phyloP scores from a whole-genome alignment of 2,329 filamentous ascomycete genomes.

The Pseudopithomyces maydicus region DNA sequence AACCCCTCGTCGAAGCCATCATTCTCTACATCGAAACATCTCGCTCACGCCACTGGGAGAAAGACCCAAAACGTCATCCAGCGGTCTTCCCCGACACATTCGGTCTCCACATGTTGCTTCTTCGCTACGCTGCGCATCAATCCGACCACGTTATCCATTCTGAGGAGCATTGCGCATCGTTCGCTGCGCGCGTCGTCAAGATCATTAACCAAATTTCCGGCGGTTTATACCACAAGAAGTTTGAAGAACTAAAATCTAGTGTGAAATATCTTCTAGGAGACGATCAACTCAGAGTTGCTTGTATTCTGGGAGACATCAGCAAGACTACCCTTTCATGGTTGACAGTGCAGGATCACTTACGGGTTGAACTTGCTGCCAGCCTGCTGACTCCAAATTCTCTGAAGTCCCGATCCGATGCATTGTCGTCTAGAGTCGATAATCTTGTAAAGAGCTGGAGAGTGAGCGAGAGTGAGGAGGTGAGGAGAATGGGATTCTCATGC shows the following conservation, averaged over 20 bases:
- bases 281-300: slow-evolving; percentile 19
- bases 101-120: slow-evolving; percentile 27
- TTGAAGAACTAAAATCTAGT: slow-evolving; percentile 10
- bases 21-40: slow-evolving; percentile 22
- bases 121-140: slow-evolving; percentile 24
- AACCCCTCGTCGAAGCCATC: slow-evolving; percentile 23
- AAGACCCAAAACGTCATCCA: slow-evolving; percentile 20
- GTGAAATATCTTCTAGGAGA: slow-evolving; percentile 10
- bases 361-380: slow-evolving; percentile 28
- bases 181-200: slow-evolving; percentile 20
- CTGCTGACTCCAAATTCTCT: slow-evolving; percentile 15
- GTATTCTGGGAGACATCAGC: slow-evolving; percentile 27
- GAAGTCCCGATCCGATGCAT: background rate
- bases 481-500: slow-evolving; percentile 17
- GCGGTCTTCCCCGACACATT: slow-evolving; percentile 31
- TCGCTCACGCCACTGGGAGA: slow-evolving; percentile 29
- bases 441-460: slow-evolving; percentile 24
- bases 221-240: slow-evolving; percentile 22
- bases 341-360: slow-evolving; percentile 24
- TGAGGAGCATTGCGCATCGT: slow-evolving; percentile 20
- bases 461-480: slow-evolving; percentile 31
- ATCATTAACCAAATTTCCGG: slow-evolving; percentile 20
- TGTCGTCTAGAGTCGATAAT: slow-evolving; percentile 13
- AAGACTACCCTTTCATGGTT: slow-evolving; percentile 28
- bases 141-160: background rate